Base-by-base conservation (phyloP, 805 yeast species). In the Candida manassasensis region DNA sequence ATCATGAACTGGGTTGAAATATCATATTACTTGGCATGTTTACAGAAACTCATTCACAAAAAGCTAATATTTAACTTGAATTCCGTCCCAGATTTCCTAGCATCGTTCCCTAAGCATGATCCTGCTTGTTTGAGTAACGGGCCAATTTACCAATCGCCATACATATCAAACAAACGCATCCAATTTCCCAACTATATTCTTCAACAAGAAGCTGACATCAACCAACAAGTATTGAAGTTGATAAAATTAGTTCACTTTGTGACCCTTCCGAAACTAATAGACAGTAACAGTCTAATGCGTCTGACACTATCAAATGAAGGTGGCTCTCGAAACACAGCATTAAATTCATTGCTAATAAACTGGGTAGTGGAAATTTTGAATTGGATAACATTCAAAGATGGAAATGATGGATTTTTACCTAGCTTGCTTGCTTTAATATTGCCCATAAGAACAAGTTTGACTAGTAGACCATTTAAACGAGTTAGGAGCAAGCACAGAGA, bases 301-400 rank as follows among this genome's bases (percentile, higher is more conserved):
- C 57, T 52, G 12, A 38, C 52, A 5, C 24, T 43, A 11, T 21
- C 34, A n/a, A 28, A 35, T 7, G 34, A 40, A 2, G 27, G 34
- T 6, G 19, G 13, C 4, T 18, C 26, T 9, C 19, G 21, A 9
- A 11, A 7, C 4, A 6, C 10, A 7, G 40, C 41, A 29, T 51
- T 60, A 21, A 60, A 64, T 41, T 56, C 66, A 18, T 57, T 63
- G 29, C 45, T 75, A 27, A 47, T 70, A 13, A 68, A 68, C 38
- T 75, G 81, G 81, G 71, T 73, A 0, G 57, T 69, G 19, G 75
- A 71, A 35, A 62, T 74, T 2, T 56, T 73, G 13, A 63, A 73
- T 22, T 75, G 81, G 81, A 50, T 75, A 13, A 78, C 74, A 45
- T 64, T 69, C 44, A 75, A 75, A 45, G 81, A 75, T 41, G 77